These are phyloP conservation scores for Leishmania guyanensis DNA, from an alignment of 208 protist species.

Conservation along the genomic window DNA sequence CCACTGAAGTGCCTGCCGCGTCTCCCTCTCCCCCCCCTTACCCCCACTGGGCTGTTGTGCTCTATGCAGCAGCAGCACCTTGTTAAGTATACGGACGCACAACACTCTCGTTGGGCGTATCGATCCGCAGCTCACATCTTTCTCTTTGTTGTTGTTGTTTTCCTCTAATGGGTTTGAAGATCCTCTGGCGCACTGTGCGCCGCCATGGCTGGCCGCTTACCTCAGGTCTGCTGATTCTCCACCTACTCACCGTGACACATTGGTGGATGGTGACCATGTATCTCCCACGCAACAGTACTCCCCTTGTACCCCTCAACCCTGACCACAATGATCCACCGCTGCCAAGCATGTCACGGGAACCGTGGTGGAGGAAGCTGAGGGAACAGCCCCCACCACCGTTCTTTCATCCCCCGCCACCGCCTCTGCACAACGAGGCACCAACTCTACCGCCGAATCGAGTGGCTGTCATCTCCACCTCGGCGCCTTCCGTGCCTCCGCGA, in stretches of 20 bases:
- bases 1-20: neutral
- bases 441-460: constrained; percentile 20
- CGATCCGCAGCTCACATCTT: neutral
- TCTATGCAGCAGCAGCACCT: neutral
- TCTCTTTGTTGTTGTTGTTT: neutral
- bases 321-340: neutral
- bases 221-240: constrained; percentile 9
- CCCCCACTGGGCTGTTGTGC: neutral
- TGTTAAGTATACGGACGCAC: neutral
- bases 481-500: constrained; percentile 12
- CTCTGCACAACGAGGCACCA: constrained; percentile 35
- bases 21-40: neutral
- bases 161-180: neutral
- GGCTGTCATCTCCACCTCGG: constrained; percentile 24
- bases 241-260: constrained; percentile 10
- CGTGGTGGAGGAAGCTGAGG: neutral
- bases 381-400: neutral
- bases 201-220: neutral
- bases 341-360: neutral
- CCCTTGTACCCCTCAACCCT: neutral
- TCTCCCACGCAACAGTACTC: constrained; percentile 3
- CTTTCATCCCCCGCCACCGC: constrained; percentile 17
- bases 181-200: neutral
- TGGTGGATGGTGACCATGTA: constrained; percentile 11
- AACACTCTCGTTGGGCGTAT: neutral